A percentile compares a stretch with the other conserved stretches of the same genome.
These are phyloP conservation scores for Phytophthora capsici DNA, from an alignment of 352 stramenopile species.

Conservation along the genomic window DNA sequence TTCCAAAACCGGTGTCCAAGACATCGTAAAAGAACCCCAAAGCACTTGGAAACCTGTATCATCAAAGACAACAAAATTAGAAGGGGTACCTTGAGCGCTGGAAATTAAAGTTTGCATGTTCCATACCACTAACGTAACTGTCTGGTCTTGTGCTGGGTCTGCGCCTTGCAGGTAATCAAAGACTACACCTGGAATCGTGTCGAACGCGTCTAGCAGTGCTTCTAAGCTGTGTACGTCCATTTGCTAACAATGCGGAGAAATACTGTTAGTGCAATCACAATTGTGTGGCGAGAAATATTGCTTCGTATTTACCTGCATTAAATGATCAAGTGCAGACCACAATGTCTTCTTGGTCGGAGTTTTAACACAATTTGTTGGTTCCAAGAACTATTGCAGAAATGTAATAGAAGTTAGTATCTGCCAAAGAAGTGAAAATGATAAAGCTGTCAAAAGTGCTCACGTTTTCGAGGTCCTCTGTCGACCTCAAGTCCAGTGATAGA, in stretches of 20 bases:
- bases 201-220: conserved; percentile 81
- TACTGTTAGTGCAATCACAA: conserved; percentile 10
- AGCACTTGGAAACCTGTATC: conserved; percentile 82
- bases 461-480: conserved; percentile 72
- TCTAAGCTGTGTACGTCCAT: conserved; percentile 85
- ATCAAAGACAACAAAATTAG: neutral
- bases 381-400: conserved; percentile 65
- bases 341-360: conserved; percentile 78
- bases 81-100: neutral
- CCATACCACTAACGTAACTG: conserved; percentile 79
- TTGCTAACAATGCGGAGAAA: conserved; percentile 42
- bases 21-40: conserved; percentile 72
- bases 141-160: conserved; percentile 68
- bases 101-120: neutral
- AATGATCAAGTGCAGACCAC: conserved; percentile 82
- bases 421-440: no score
- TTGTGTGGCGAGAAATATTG: neutral
- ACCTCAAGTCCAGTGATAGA: conserved; percentile 68
- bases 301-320: conserved; percentile 72
- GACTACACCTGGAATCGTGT: conserved; percentile 86
- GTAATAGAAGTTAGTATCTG: neutral
- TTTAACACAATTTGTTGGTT: conserved; percentile 76
- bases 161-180: conserved; percentile 87
- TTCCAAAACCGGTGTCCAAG: conserved; percentile 87
- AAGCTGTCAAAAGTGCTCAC: conserved; percentile 37